Evolutionary conservation across 2,329 filamentous ascomycete genomes (phyloP).

Genomic region (Trichoderma asperellum): DNA sequence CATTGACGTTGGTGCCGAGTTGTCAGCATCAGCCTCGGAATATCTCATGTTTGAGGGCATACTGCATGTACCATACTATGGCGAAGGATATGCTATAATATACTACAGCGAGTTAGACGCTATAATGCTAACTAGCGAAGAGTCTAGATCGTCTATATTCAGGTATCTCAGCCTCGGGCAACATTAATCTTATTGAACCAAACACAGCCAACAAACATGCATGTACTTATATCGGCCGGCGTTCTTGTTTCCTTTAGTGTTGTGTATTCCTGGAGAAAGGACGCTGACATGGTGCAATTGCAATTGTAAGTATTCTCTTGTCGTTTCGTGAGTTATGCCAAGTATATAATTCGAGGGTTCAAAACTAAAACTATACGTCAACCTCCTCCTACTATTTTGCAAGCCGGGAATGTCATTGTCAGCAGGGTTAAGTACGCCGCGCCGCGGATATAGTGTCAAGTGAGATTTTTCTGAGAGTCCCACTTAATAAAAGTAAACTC

Average conservation of each 20-base stretch:
- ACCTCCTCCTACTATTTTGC: neutral
- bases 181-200: neutral
- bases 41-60: neutral
- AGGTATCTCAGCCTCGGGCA: neutral
- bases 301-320: neutral
- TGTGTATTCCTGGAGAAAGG: neutral
- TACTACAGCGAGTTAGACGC: neutral
- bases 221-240: neutral
- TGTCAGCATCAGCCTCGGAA: neutral
- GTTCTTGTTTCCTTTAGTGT: neutral
- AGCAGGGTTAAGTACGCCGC: neutral
- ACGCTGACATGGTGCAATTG: neutral
- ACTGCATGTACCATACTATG: neutral
- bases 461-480: neutral
- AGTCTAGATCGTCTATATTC: neutral
- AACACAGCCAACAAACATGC: neutral
- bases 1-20: neutral
- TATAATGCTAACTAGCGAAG: neutral
- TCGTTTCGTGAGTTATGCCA: neutral
- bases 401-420: neutral
- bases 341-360: neutral
- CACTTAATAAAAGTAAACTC: neutral
- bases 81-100: neutral
- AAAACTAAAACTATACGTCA: too few relatives aligned
- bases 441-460: neutral